phyloP scores from a whole-genome alignment of 1,284 basidiomycete species.

The Heterobasidion parviporum region DNA sequence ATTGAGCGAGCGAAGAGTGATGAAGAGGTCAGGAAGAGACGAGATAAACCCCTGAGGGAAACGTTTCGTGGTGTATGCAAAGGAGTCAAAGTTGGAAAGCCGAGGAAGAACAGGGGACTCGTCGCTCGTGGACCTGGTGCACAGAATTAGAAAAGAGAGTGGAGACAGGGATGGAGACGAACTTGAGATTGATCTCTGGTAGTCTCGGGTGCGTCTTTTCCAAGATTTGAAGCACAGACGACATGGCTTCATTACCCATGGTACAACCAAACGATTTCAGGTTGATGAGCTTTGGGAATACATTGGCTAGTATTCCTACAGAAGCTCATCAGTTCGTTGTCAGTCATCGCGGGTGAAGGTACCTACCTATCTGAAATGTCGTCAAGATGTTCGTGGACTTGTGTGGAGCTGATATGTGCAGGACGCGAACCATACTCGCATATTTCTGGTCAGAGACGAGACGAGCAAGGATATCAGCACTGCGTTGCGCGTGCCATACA shows the following conservation, averaged over 20 bases:
- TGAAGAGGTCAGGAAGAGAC: slow-evolving; percentile 47
- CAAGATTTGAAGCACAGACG: slow-evolving; percentile 42
- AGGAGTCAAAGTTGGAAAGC: slow-evolving; percentile 25
- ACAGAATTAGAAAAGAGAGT: neutral
- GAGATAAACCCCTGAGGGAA: slow-evolving; percentile 26
- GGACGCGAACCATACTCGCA: slow-evolving; percentile 44
- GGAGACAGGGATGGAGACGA: slow-evolving; percentile 24
- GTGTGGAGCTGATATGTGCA: slow-evolving; percentile 48
- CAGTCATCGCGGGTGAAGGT: neutral
- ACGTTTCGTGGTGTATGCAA: slow-evolving; percentile 22
- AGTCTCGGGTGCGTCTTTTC: slow-evolving; percentile 43
- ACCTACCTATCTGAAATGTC: slow-evolving; percentile 53
- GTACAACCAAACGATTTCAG: slow-evolving; percentile 52
- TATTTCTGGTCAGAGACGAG: slow-evolving; percentile 55
- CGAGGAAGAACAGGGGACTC: slow-evolving; percentile 28
- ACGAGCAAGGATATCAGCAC: slow-evolving; percentile 59
- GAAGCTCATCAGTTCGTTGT: neutral
- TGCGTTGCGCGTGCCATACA: slow-evolving; percentile 48
- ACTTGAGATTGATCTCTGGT: slow-evolving; percentile 38
- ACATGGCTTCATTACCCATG: slow-evolving; percentile 47
- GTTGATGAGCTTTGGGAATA: slow-evolving; percentile 52
- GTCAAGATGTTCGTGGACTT: slow-evolving; percentile 38
- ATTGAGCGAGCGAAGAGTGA: slow-evolving; percentile 44
- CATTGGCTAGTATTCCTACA: slow-evolving; percentile 59
- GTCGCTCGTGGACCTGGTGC: slow-evolving; percentile 4